Base-by-base conservation (phyloP, 2,329 filamentous ascomycete genomes). In the Cryphonectria nitschkei region DNA sequence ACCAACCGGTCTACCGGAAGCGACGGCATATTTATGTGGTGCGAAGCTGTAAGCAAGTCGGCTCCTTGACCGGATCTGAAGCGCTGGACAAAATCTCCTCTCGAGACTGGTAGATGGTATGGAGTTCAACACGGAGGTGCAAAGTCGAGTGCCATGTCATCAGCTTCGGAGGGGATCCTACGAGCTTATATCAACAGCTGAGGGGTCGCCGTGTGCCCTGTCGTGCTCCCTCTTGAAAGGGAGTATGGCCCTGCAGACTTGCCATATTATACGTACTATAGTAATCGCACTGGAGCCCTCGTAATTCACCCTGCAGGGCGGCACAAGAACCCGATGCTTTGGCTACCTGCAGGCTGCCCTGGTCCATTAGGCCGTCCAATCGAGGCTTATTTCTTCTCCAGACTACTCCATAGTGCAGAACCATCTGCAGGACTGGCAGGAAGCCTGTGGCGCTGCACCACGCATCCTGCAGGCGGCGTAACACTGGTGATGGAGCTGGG, bases 391-490 rank as follows among this genome's bases (percentile, higher is more conserved):
- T n/a, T 58, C 54, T 32, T 19, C 13, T 32, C 26, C 54, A 29
- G 54, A 58, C 54, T 58, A 32, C 19, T 32, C 14, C 29, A 16
- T 34, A 19, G 5, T 58, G 54, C 54, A 32, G n/a, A 50, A 6
- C 52, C 52, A 32, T 16, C n/a, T 56, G 52, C 52, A 56, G 52
- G 26, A 56, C 26, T 16, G 26, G 58, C 32, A 62, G 60, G 60
- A 41, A 39, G 32, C 19, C 34, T 62, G 60, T 43, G 52, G 68
- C 39, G 63, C 43, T 67, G 68, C 64, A 62, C 46, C 37, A 43
- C 61, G 60, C 13, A 54, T 66, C 65, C 70, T 72, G 68, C 68
- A 71, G 61, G 61, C 65, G 69, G 68, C 39, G 61, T 64, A 64
- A 46, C 61, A 43, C 26, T 13, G 39, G 22, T 19, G 34, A 64